These are phyloP conservation scores for Cicer chorassanicum DNA, from an alignment of 306 rosid species.

Conservation along the genomic window DNA sequence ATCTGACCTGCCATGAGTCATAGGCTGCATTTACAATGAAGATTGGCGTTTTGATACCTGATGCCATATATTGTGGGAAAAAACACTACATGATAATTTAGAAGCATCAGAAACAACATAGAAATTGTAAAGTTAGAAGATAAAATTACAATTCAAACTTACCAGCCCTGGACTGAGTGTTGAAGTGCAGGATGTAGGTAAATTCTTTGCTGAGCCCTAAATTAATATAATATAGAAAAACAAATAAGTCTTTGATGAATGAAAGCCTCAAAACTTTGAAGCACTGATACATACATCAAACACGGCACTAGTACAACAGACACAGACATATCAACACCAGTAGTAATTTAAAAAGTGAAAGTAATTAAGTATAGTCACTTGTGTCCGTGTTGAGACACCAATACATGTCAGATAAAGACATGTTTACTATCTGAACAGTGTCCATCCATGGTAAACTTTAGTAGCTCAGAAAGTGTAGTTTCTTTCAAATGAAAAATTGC, in stretches of 20 bases:
- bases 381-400: no score
- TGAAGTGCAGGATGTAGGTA: slow-evolving; percentile 79
- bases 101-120: slow-evolving; percentile 32
- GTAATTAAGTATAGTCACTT: no score
- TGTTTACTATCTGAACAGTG: no score
- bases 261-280: neutral
- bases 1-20: slow-evolving; percentile 95
- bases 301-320: no score
- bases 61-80: slow-evolving; percentile 74
- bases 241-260: neutral
- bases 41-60: slow-evolving; percentile 65
- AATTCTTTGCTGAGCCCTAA: slow-evolving; percentile 69
- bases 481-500: slow-evolving; percentile 10
- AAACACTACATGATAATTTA: slow-evolving; percentile 68
- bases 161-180: slow-evolving; percentile 65
- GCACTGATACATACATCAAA: no score
- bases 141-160: slow-evolving; percentile 39
- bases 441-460: no score
- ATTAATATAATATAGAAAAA: neutral
- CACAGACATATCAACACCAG: no score
- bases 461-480: neutral
- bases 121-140: slow-evolving; percentile 10
- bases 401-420: no score
- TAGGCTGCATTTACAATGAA: slow-evolving; percentile 88
- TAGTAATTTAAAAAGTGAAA: no score